phyloP scores from a whole-genome alignment of 805 yeast genomes.

The Candida pseudofarinosa region DNA sequence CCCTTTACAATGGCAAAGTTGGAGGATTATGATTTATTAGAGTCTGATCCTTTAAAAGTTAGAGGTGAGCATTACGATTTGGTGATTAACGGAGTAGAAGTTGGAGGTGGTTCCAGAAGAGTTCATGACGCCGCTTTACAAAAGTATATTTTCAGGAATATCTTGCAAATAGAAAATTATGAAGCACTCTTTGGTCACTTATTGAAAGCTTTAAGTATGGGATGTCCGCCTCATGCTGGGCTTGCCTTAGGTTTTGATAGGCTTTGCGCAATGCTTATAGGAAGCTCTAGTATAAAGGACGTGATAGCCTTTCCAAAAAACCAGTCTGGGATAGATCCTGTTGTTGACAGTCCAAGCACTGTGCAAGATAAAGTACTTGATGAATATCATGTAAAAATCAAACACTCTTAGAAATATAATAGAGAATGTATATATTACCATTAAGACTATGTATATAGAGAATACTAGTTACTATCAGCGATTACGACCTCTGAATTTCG shows the following conservation, averaged over 20 bases:
- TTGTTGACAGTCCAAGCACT: conserved; percentile 78
- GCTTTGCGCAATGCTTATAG: conserved; percentile 85
- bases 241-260: conserved; percentile 94
- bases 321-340: conserved; percentile 80
- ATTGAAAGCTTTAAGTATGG: conserved; percentile 73
- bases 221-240: conserved; percentile 99
- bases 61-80: conserved; percentile 92
- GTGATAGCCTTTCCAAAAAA: conserved; percentile 97
- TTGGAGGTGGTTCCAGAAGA: conserved; percentile 97
- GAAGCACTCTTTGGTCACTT: conserved; percentile 79
- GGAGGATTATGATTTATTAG: conserved; percentile 60
- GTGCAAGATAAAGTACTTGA: conserved; percentile 50
- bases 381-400: conserved; percentile 42
- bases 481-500: conserved; percentile 9
- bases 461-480: conserved; percentile 2
- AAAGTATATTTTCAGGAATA: conserved; percentile 59
- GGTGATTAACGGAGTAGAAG: conserved; percentile 89
- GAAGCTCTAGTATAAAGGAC: conserved; percentile 74
- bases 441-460: conserved; percentile 3
- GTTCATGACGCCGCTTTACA: conserved; percentile 84
- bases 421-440: neutral
- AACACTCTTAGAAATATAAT: conserved; percentile 1
- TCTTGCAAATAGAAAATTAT: conserved; percentile 58
- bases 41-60: conserved; percentile 54
- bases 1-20: conserved; percentile 92